Evolutionary conservation across 176 grass and related monocot genomes (phyloP), one percentile per base, ranked within the genome.

Genomic region (Chloris gayana): DNA sequence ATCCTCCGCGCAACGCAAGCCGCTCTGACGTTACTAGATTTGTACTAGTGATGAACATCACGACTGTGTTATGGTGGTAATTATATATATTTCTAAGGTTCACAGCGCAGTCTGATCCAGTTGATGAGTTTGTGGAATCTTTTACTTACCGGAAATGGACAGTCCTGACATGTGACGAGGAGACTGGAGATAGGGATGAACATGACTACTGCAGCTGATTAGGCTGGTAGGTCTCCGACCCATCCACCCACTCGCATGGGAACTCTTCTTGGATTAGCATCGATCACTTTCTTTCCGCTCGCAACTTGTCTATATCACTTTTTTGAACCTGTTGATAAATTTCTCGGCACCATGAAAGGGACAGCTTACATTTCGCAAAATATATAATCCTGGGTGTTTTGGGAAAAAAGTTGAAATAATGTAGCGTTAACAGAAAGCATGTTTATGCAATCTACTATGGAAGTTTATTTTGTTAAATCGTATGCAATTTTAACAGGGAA

Each of bases 1-100:
- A 18, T 99, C 96, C 4, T 90, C 96, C 35, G 86, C 84, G 34
- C 86, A 95, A 67, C 67, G 92, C 73, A 95, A 85, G 69, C 64
- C 76, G 70, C 64, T 79, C 24, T 85, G 71, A 87, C 18, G 9
- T 59, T 59, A 59, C 11, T 56, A n/a, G 53, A 56, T 56, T 56
- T 56, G 56, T 59, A 59, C 54, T 25, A 59, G 4, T 26, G n/a
- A 3, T 26, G 56, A 25, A 12, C n/a, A 59, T 25, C 9, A 59
- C 9, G 3, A 24, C 2, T 12, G 22, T 35, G 34, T 5, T 35
- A 35, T 35, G 2, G 45, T 47, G 13, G 9, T 49, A 49, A 49
- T 58, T 25, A 58, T 5, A 35, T 5, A 5, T 35, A 35, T 3
- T n/a, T n/a, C n/a, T n/a, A n/a, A 58, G 9, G 17, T 51, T 19